A percentile compares a stretch with the other conserved stretches of the same genome.
phyloP scores from a whole-genome alignment of 805 yeast genomes.

The Naumovozyma baii region DNA sequence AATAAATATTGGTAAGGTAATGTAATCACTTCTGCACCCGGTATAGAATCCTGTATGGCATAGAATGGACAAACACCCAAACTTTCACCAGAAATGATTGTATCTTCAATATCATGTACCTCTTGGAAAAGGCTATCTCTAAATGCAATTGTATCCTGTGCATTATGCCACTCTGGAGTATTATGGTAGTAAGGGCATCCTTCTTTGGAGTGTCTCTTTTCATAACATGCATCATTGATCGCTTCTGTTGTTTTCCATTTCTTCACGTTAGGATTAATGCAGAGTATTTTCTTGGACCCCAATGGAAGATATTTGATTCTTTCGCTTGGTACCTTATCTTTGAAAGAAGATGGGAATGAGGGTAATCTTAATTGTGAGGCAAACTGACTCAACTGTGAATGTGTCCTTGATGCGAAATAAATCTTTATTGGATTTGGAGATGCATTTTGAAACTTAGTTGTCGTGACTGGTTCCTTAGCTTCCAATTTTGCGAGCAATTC shows the following conservation, averaged over 20 bases:
- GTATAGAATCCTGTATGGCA: slow-evolving; percentile 46
- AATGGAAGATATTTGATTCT: slow-evolving; percentile 59
- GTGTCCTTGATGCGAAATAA: slow-evolving; percentile 76
- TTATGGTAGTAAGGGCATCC: slow-evolving; percentile 19
- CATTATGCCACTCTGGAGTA: slow-evolving; percentile 37
- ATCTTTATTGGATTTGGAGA: slow-evolving; percentile 38
- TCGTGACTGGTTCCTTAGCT: slow-evolving; percentile 5
- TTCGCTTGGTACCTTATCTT: slow-evolving; percentile 33
- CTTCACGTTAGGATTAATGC: slow-evolving; percentile 59
- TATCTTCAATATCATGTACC: slow-evolving; percentile 72
- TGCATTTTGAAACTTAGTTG: slow-evolving; percentile 13
- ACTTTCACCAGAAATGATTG: slow-evolving; percentile 48
- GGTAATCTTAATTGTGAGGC: slow-evolving; percentile 60
- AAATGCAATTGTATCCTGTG: slow-evolving; percentile 34
- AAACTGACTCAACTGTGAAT: slow-evolving; percentile 78
- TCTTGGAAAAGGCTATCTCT: slow-evolving; percentile 46
- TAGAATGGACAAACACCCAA: slow-evolving; percentile 74
- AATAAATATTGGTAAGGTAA: slow-evolving; percentile 73
- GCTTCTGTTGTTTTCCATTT: slow-evolving; percentile 38
- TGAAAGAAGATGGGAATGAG: slow-evolving; percentile 48
- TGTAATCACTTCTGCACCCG: slow-evolving; percentile 65
- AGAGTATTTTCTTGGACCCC: slow-evolving; percentile 78
- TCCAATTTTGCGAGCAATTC: slow-evolving; percentile 38
- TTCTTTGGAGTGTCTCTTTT: slow-evolving; percentile 41
- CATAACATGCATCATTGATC: slow-evolving; percentile 75